Evolutionary conservation across 306 rosid species (phyloP), one percentile per base, ranked within the genome.

Genomic region (Dryas drummondii): DNA sequence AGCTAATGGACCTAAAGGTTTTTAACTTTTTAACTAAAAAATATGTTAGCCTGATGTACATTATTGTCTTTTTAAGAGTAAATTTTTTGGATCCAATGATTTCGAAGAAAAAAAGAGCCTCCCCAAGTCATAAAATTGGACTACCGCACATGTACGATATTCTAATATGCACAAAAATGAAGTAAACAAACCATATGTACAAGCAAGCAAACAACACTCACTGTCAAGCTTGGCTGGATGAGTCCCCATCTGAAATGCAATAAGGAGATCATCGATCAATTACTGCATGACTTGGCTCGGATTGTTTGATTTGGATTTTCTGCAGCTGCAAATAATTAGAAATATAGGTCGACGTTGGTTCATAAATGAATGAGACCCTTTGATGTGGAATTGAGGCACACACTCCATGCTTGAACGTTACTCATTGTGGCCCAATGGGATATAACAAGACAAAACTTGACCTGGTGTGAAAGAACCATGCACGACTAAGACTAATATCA

Each of bases 211-310:
- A 44, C 7, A 62, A 48, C 61, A 44, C 77, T 83, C 79, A 54
- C 86, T 72, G 55, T 88, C 89, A 76, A 78, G 80, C 72, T 76
- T 83, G 85, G 91, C 83, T 81, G 82, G 72, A 68, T 14, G 64
- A 84, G 87, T 76, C 83, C 81, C 83, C 85, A 78, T 68, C 56
- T 47, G 17, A 56, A 73, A 9, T 16, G 19, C 71, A 64, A 62
- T 9, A 54, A 17, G 68, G 61, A 45, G 77, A 44, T 32, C 64
- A 41, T 19, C 77, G 26, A 54, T 62, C 42, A 67, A 67, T n/a
- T 37, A 57, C 76, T 50, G 60, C 10, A 68, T 57, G 78, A 66
- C 59, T 80, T 46, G 32, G 63, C 52, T 71, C 54, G 68, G 68
- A 76, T 75, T 72, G 79, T 79, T 74, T 79, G 85, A 87, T 75